Conservation (phyloP, 371 early-diverging fungal genomes). For the Mucor mucedo region DNA sequence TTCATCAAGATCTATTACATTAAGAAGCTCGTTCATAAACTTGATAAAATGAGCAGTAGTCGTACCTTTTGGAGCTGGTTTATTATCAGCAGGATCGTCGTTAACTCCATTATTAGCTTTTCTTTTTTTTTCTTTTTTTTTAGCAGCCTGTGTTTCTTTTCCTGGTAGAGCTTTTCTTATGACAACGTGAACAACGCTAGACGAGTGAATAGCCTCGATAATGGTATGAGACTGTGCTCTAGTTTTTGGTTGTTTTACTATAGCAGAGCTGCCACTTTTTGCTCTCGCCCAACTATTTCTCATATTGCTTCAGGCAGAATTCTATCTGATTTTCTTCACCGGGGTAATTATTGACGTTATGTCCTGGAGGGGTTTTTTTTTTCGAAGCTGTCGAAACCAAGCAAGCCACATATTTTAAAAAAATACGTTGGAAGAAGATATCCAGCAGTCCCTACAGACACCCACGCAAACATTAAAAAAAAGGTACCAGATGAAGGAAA, state of each 20-base stretch:
- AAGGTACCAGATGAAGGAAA: too few relatives aligned
- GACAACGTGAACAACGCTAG: neutral
- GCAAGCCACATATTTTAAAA: too few relatives aligned
- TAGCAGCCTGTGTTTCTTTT: too few relatives aligned
- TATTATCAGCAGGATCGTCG: neutral
- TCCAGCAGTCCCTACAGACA: too few relatives aligned
- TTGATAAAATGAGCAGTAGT: conserved; percentile 19
- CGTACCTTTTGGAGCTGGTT: conserved; percentile 14
- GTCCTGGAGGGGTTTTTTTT: too few relatives aligned
- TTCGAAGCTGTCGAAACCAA: too few relatives aligned
- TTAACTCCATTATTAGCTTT: too few relatives aligned
- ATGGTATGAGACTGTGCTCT: neutral
- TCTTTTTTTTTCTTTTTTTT: too few relatives aligned
- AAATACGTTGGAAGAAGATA: too few relatives aligned
- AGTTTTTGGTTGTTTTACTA: neutral
- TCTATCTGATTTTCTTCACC: too few relatives aligned
- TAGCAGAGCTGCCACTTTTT: neutral
- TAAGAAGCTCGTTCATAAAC: conserved; percentile 22
- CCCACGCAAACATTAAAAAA: too few relatives aligned
- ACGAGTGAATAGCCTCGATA: conserved; percentile 1
- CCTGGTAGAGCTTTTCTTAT: neutral
- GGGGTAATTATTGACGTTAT: too few relatives aligned
- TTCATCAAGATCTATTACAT: conserved; percentile 14
- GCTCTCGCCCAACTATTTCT: neutral
- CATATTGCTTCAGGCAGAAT: neutral